Base-by-base conservation (phyloP, 2,329 filamentous ascomycete genomes). In the Emericellopsis atlantica region DNA sequence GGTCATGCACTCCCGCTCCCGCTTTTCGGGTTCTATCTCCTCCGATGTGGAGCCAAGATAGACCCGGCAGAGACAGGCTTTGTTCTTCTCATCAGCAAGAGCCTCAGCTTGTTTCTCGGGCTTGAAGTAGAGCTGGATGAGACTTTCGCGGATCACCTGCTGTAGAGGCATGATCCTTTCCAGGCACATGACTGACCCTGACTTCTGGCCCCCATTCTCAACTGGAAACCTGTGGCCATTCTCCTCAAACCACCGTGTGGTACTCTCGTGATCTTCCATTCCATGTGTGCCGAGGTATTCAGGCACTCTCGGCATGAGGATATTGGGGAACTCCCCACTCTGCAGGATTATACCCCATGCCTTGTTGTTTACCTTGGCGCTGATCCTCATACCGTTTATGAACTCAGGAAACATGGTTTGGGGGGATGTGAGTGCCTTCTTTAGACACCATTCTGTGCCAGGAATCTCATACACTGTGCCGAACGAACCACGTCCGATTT, bases 151-250 rank as follows among this genome's bases (percentile, higher is more conserved):
- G 23, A 39, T 36, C 21, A 39, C 21, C n/a, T 38, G 36, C 14
- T 35, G 42, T 6, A 41, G 36, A 14, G 42, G 42, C 39, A 44
- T 35, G 22, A 41, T 36, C 22, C 36, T 31, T 23, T 44, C 35
- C 33, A 41, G n/a, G 21, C 14, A 34, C 9, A 40, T 40, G 9
- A 40, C 4, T 4, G 33, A 32, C 3, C 38, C 42, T 23, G 42
- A 23, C 29, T 40, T 37, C 39, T 43, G 32, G 12, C 34, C 42
- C 8, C 26, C 38, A 34, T 43, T 40, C 15, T 42, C 35, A 18
- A 26, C 12, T 14, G 40, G 35, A 26, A 42, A 33, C 12, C 15
- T 38, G 18, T 38, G 24, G 24, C 40, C 40, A 33, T 31, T 18
- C 7, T 21, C 14, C 12, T 32, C 31, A 23, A 42, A 42, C 34